These are phyloP conservation scores for Phytophthora constricta DNA, from an alignment of 352 stramenopile species.

Conservation along the genomic window DNA sequence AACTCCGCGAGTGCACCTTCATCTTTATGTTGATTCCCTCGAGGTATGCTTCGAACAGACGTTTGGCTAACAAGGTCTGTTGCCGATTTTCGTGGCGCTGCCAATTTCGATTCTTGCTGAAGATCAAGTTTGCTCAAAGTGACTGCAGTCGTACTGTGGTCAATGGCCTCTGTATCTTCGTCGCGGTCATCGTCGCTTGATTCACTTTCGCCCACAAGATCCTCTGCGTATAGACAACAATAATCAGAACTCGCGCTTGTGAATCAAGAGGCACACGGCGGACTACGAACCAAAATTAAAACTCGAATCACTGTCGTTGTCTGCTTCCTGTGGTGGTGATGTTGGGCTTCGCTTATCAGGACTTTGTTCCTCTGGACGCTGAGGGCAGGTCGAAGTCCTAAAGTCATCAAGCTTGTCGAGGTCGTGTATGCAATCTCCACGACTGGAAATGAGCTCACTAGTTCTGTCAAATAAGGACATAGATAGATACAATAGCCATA, in stretches of 20 bases:
- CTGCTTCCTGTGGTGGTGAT: no score
- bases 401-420: background rate
- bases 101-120: background rate
- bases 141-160: background rate
- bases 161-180: slow-evolving; percentile 11
- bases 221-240: slow-evolving; percentile 26
- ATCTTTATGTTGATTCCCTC: slow-evolving; percentile 14
- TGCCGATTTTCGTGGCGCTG: no score
- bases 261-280: background rate
- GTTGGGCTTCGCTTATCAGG: no score
- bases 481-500: slow-evolving; percentile 15
- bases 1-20: background rate
- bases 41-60: background rate
- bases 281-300: slow-evolving; percentile 62
- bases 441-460: slow-evolving; percentile 27
- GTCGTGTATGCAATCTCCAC: slow-evolving; percentile 2
- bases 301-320: slow-evolving; percentile 33
- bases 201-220: slow-evolving; percentile 43
- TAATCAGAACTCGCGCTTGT: background rate
- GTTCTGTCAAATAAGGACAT: slow-evolving; percentile 39
- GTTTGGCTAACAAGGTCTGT: background rate
- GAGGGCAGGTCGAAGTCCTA: background rate
- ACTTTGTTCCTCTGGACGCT: background rate
- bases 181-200: slow-evolving; percentile 16
- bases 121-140: background rate